Base-by-base conservation (phyloP, 192 early-diverging fungal genomes). In the Gaertneriomyces sp. region DNA sequence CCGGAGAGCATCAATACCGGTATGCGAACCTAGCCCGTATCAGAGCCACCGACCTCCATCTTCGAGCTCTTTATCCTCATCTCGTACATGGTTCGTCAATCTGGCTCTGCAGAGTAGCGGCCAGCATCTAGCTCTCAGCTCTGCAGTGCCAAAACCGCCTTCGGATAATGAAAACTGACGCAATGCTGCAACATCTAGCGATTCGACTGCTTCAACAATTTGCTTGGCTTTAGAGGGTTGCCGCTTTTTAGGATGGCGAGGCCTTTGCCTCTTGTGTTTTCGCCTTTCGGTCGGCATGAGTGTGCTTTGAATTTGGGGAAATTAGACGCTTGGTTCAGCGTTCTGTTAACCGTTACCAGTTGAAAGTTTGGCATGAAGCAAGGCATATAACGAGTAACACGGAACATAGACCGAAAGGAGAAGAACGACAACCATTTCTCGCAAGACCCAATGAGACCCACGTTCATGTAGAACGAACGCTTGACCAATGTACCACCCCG, bases 381-480 rank as follows among this genome's bases (percentile, higher is more conserved):
- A 33, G 2, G 1, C 25, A 33, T 33, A 0, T 2, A 33, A 33
- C 0, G 25, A 33, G 25, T 33, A 9, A 5, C 16, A 39, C 54
- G 16, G 20, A n/a, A 6, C n/a, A n/a, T 11, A 11, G 54, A 56
- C 54, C 17, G 19, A 60, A 60, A 8, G 4, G n/a, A 45, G 38
- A 7, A 61, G 38, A 45, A 63, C 69, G 38, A 61, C 76, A 11
- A 63, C 71, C 20, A 58, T 96, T 42, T 49, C 76, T 53, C 86
- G 96, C 78, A 95, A 93, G 79, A 98, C 96, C 16, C 2, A 89
- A 91, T 57, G 96, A 98, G 78, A 98, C 96, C 1, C 88, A 95
- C 70, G 92, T 98, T 71, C 77, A 75, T 43, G 73, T 96, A 54
- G 60, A 61, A 0, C 80, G 95, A 33, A 58, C 75, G 43, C 78